A percentile compares a stretch with the other conserved stretches of the same genome.
These are phyloP conservation scores for Botryosphaeria dothidea DNA, from an alignment of 2,329 filamentous ascomycete species.

Conservation along the genomic window DNA sequence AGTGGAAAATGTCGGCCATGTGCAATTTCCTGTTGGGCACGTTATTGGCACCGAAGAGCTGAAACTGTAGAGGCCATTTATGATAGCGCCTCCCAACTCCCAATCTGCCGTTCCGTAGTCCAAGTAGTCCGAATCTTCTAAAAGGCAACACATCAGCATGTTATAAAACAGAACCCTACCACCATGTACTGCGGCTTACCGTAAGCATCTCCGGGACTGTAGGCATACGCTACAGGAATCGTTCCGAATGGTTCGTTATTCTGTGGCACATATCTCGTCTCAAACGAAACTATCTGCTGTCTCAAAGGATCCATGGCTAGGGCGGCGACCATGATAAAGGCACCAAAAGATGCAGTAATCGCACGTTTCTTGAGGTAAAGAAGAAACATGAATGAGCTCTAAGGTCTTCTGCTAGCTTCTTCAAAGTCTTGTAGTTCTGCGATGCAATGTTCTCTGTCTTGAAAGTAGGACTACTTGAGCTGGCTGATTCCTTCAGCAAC, in stretches of 20 bases:
- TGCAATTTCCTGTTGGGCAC: conserved; percentile 23
- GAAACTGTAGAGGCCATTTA: not conserved
- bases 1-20: conserved; percentile 19
- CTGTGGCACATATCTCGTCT: conserved; percentile 6
- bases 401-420: conserved; percentile 27
- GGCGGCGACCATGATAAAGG: conserved; percentile 8
- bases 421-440: conserved; percentile 32
- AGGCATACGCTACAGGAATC: not conserved
- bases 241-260: not conserved
- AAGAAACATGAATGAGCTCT: not conserved
- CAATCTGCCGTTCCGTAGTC: not conserved
- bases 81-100: not conserved
- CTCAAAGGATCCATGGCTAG: conserved; percentile 19
- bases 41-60: not conserved
- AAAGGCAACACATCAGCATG: not conserved
- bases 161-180: too few relatives aligned
- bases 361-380: not conserved
- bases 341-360: conserved; percentile 10
- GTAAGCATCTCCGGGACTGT: not conserved
- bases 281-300: conserved; percentile 20
- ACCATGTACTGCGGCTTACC: too few relatives aligned
- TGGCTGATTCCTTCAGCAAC: conserved; percentile 36
- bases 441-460: conserved; percentile 21
- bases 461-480: conserved; percentile 38
- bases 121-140: not conserved